Percentiles rank a stretch among this genome's conserved stretches.
These are phyloP conservation scores for Wickerhamomyces ciferrii DNA, from an alignment of 805 yeast genomes.

Conservation along the genomic window DNA sequence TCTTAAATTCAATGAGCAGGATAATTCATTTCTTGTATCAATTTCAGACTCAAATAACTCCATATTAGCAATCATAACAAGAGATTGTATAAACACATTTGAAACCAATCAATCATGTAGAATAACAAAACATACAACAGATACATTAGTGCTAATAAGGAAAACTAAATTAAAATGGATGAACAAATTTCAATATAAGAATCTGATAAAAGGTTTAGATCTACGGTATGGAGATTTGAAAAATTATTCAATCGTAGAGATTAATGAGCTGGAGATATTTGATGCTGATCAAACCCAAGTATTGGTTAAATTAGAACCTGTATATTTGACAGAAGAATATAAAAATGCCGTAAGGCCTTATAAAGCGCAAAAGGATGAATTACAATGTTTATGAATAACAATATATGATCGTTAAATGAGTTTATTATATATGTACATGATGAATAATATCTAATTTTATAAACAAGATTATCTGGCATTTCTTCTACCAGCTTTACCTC, in stretches of 20 bases:
- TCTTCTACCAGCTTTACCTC: slow-evolving; percentile 47
- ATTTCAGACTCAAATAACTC: slow-evolving; percentile 7
- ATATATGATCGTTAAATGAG: background rate
- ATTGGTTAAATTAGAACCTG: slow-evolving; percentile 3
- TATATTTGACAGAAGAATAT: slow-evolving; percentile 4
- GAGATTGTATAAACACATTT: slow-evolving; percentile 1
- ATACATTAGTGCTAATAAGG: slow-evolving; percentile 3
- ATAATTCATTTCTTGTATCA: slow-evolving; percentile 5
- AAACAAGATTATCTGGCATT: background rate
- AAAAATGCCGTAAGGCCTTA: slow-evolving; percentile 2
- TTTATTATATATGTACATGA: slow-evolving; percentile 1
- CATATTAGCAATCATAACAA: slow-evolving; percentile 2
- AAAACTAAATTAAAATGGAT: slow-evolving; percentile 5
- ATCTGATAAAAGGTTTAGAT: background rate
- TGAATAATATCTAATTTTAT: background rate
- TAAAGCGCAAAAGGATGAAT: background rate
- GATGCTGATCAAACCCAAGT: slow-evolving; percentile 7
- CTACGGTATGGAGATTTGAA: background rate
- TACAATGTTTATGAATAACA: background rate
- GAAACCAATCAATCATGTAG: slow-evolving; percentile 8
- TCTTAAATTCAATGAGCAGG: background rate
- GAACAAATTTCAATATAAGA: background rate
- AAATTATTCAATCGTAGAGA: slow-evolving; percentile 4
- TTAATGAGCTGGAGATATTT: slow-evolving; percentile 5
- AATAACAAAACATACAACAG: slow-evolving; percentile 8